Base-by-base conservation (phyloP, 441 rosid species). In the Capsella rubella region DNA sequence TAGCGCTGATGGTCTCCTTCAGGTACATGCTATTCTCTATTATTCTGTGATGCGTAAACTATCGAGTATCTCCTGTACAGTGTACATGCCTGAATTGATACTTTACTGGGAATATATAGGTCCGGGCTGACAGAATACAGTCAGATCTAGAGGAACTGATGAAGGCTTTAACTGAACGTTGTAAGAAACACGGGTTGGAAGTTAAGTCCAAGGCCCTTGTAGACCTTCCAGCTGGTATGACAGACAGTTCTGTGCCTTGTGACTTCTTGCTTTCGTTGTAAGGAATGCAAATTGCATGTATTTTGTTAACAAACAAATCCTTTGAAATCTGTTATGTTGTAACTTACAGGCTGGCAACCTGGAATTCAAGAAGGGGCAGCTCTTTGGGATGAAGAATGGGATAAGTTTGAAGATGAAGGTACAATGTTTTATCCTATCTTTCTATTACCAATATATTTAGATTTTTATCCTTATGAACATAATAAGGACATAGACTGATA, bases 331-430 rank as follows among this genome's bases (percentile, higher is more conserved):
- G 57, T 74, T 79, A 21, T 81, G 79, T 73, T 70, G 54, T 83
- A 63, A 52, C 76, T 78, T 81, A 43, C 76, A 95, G 99, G 99
- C 67, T 95, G 99, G 97, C 95, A 91, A 77, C 98, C 99, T 82
- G 99, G 99, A 71, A 81, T 95, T 79, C 95, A 83, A 77, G 98
- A 87, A 82, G 87, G 82, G 59, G 96, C 98, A 49, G 89, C 88
- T 74, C 80, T 85, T 42, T 95, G 99, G 99, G 96, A 93, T 86
- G 99, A 95, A 85, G 99, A 93, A 16, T 95, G 99, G 97, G 99
- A 95, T 79, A 93, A 95, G 80, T 93, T 95, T 82, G 97, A 91
- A 84, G 99, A 95, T 86, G 96, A 89, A 85, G 98, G 99, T 90
- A 82, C 79, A 73, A 49, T 70, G 63, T 25, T 28, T 56, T 27